phyloP scores from a whole-genome alignment of 2,329 filamentous ascomycete species.

The Fusarium proliferatum region DNA sequence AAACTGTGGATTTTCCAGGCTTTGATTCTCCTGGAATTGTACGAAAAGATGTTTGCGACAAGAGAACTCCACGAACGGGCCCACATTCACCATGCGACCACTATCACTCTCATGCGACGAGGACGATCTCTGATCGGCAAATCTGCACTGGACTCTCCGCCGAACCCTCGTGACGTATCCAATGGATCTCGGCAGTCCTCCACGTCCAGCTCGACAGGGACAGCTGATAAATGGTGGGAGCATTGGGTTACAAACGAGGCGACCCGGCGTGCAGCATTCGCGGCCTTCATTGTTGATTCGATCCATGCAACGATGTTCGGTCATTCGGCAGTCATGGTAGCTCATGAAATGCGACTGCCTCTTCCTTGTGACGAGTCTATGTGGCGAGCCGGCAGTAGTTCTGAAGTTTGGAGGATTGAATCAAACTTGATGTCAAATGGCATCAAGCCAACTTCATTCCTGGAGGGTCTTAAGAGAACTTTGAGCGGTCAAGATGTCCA shows the following conservation, averaged over 20 bases:
- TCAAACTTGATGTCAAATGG: constrained; percentile 82
- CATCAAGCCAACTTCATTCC: constrained; percentile 85
- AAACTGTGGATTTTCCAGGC: constrained; percentile 98
- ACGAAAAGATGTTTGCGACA: constrained; percentile 98
- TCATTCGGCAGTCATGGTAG: constrained; percentile 96
- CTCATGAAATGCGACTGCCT: constrained; percentile 91
- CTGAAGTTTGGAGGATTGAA: constrained; percentile 87
- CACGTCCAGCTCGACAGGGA: constrained; percentile 71
- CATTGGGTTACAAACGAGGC: constrained; percentile 96
- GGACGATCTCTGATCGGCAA: constrained; percentile 91
- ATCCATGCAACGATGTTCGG: constrained; percentile 98
- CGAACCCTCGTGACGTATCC: constrained; percentile 71
- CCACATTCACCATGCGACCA: constrained; percentile 96
- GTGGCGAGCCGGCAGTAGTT: constrained; percentile 90
- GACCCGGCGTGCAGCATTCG: constrained; percentile 89
- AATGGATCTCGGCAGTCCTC: constrained; percentile 70
- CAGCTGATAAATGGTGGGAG: constrained; percentile 91
- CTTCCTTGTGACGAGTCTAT: constrained; percentile 92
- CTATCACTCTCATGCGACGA: constrained; percentile 92
- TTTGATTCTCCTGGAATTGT: constrained; percentile 86
- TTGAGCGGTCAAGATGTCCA: constrained; percentile 86
- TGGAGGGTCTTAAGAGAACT: constrained; percentile 91
- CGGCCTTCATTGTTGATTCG: constrained; percentile 93
- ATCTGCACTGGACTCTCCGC: constrained; percentile 85
- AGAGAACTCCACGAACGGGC: constrained; percentile 91